phyloP scores from a whole-genome alignment of 2,329 filamentous ascomycete genomes.

The Penicillium sp. region DNA sequence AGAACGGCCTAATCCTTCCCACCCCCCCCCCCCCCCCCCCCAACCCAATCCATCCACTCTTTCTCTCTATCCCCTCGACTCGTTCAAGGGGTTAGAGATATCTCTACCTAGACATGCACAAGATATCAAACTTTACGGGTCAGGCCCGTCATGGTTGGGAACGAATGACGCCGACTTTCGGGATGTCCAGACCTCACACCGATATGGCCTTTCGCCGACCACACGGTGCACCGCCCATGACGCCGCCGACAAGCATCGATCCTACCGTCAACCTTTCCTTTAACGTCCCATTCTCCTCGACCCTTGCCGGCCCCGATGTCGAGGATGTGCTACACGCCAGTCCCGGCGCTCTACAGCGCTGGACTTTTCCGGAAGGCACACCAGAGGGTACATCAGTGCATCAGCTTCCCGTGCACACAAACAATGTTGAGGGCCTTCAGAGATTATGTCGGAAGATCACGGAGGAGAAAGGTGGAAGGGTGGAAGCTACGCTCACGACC shows the following conservation, averaged over 20 bases:
- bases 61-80: conserved; percentile 36
- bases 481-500: conserved; percentile 81
- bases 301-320: conserved; percentile 85
- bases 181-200: conserved; percentile 60
- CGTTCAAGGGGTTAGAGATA: conserved; percentile 38
- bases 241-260: conserved; percentile 70
- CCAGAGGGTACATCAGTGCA: conserved; percentile 80
- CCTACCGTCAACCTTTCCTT: conserved; percentile 88
- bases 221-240: conserved; percentile 50
- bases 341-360: conserved; percentile 79
- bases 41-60: conserved; percentile 17
- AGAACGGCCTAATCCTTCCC: conserved; percentile 25
- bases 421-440: conserved; percentile 77
- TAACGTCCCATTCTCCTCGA: conserved; percentile 94
- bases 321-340: conserved; percentile 95
- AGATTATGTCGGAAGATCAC: conserved; percentile 80
- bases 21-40: conserved; percentile 5
- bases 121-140: conserved; percentile 67
- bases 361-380: conserved; percentile 88
- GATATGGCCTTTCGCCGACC: conserved; percentile 60
- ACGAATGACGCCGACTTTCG: conserved; percentile 65
- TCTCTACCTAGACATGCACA: conserved; percentile 55
- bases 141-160: conserved; percentile 67
- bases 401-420: conserved; percentile 86
- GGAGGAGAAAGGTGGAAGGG: conserved; percentile 64